Percentiles rank a stretch among this genome's conserved stretches.
Evolutionary conservation across 176 grass and related monocot genomes (phyloP).

Genomic region (Eremochloa ophiuroides): DNA sequence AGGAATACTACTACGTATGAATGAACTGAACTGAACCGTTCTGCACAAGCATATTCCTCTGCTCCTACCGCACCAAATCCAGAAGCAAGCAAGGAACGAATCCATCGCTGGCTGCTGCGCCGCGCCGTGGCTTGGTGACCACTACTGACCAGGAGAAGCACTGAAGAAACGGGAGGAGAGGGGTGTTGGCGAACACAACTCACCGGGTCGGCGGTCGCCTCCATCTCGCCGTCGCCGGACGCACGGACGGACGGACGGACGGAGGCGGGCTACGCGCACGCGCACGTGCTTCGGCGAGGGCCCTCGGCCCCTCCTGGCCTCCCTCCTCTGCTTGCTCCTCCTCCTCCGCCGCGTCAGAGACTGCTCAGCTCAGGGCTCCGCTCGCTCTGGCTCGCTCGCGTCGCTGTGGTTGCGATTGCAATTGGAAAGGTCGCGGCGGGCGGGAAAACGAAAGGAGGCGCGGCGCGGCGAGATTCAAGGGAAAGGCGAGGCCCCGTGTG

Average conservation of each 20-base stretch:
- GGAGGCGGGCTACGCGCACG: not conserved
- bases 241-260: not conserved
- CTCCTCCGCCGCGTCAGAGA: not conserved
- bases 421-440: not conserved
- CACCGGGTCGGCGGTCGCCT: slow-evolving; percentile 27
- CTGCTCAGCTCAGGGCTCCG: not conserved
- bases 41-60: not conserved
- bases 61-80: not conserved
- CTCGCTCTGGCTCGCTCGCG: not conserved
- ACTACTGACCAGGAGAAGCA: too few species aligned
- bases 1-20: not conserved
- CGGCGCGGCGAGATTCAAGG: slow-evolving; percentile 16
- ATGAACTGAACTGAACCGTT: not conserved
- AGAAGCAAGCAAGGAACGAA: not conserved
- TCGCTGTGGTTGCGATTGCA: too few species aligned
- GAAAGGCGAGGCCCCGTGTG: slow-evolving; percentile 19
- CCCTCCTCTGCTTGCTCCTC: not conserved
- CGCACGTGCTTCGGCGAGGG: not conserved
- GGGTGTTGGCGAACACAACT: not conserved
- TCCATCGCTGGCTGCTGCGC: not conserved
- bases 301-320: not conserved
- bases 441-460: slow-evolving; percentile 31
- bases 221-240: slow-evolving; percentile 7
- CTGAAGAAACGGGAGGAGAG: not conserved
- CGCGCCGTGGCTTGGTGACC: too few species aligned